Evolutionary conservation across 371 early-diverging fungal genomes (phyloP), one percentile per base, ranked within the genome.

Genomic region (Mucor saturninus): DNA sequence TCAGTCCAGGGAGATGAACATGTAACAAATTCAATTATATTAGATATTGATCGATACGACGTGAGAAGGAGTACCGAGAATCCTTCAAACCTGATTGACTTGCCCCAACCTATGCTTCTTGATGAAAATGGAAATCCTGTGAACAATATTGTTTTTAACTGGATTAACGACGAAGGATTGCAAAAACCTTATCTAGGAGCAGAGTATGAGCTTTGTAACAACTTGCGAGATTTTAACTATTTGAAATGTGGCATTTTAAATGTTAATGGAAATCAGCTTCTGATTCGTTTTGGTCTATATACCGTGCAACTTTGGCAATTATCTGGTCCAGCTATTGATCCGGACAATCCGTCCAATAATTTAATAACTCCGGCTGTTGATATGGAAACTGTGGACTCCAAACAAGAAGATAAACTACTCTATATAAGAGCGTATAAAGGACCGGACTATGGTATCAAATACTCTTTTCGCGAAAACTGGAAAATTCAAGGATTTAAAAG

Each of bases 371-470:
- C 21, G 1, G 21, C 21, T 21, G 21, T 1, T 21, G 1, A 21
- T 21, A 21, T 21, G 21, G 21, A 21, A 21, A 21, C 21, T 21
- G 21, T 21, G 21, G 21, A 0, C 21, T 21, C 21, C 21, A 21
- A 21, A 21, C 10, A 42, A 5, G 26, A 46, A 3, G 37, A 45
- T 35, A 32, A 61, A 45, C 54, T 61, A 4, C 35, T 61, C 1
- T 61, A 61, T 28, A 61, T 62, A 21, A 55, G 63, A 30, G 49
- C 56, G 3, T 62, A 40, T 11, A 62, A 56, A 29, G 42, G 38
- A 32, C 55, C 49, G 3, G 30, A 49, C 15, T 56, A 48, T 49
- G 42, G 56, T 13, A 26, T 15, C 29, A 21, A 14, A 5, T 48
- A 48, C 21, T 48, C 48, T 26, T 48, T 50, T 30, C 50, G 50